A percentile compares a stretch with the other conserved stretches of the same genome.
These are phyloP conservation scores for Apiotrichum laibachii DNA, from an alignment of 1,284 basidiomycete species.

Conservation along the genomic window DNA sequence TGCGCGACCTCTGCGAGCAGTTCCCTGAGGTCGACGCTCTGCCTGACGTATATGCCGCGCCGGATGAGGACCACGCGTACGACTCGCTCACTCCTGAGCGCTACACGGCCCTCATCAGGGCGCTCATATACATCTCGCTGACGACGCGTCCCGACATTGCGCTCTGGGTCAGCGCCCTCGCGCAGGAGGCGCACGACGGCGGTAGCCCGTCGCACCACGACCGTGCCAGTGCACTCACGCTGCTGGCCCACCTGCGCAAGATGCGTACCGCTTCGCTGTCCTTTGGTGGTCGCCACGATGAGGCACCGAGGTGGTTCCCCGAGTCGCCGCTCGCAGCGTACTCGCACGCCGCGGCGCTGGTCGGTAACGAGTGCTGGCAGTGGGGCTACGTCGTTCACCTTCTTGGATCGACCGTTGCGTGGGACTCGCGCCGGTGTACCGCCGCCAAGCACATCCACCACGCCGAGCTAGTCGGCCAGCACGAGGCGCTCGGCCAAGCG, in stretches of 20 bases:
- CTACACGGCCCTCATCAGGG: neutral
- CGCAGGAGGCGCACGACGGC: neutral
- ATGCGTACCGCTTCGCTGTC: neutral
- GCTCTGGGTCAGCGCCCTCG: neutral
- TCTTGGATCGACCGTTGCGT: neutral
- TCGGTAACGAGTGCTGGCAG: neutral
- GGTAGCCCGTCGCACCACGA: neutral
- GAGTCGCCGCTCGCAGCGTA: neutral
- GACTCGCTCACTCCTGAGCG: neutral
- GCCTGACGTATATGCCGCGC: neutral
- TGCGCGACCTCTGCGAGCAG: neutral
- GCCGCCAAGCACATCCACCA: neutral
- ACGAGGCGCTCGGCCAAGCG: neutral
- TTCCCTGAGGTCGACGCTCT: neutral
- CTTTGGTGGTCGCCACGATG: neutral
- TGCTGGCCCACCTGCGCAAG: neutral
- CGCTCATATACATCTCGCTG: neutral
- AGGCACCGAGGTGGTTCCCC: neutral
- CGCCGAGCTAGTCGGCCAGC: neutral
- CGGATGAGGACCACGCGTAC: neutral
- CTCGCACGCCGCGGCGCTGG: neutral
- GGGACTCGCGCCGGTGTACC: neutral
- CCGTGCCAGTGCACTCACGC: neutral
- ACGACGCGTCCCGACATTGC: neutral
- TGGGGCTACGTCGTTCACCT: neutral